Percentiles rank a stretch among this genome's conserved stretches.
Evolutionary conservation across 1,139 yeast species (phyloP).

Genomic region (Sugiyamaella castrensis): DNA sequence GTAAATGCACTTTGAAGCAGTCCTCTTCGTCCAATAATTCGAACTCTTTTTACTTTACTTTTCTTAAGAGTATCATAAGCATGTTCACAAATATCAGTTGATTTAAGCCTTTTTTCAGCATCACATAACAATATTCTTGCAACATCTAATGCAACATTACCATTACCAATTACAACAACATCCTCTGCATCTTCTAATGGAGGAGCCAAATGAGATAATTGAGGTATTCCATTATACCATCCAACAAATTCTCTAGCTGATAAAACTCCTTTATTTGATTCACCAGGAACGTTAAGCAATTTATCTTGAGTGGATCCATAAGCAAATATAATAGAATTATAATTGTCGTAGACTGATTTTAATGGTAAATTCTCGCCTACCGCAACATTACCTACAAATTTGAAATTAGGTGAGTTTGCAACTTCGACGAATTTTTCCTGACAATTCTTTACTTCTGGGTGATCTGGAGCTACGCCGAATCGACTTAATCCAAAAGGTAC

Average conservation of each 20-base stretch:
- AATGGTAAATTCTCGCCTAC: slow-evolving; percentile 61
- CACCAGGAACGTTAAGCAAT: slow-evolving; percentile 58
- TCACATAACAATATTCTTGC: slow-evolving; percentile 73
- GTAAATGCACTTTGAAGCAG: slow-evolving; percentile 78
- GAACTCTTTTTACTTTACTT: slow-evolving; percentile 59
- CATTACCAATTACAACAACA: slow-evolving; percentile 90
- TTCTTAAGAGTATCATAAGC: slow-evolving; percentile 55
- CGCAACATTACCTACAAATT: slow-evolving; percentile 72
- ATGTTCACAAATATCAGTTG: slow-evolving; percentile 68
- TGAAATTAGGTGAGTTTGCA: slow-evolving; percentile 47
- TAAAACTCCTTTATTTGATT: slow-evolving; percentile 58
- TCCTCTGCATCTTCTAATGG: slow-evolving; percentile 57
- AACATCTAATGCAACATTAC: slow-evolving; percentile 94
- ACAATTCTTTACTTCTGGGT: slow-evolving; percentile 88
- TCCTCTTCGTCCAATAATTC: slow-evolving; percentile 84
- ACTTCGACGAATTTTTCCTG: slow-evolving; percentile 68
- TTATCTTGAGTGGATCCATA: slow-evolving; percentile 79
- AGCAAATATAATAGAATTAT: slow-evolving; percentile 72
- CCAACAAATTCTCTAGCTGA: slow-evolving; percentile 87
- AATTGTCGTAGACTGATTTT: slow-evolving; percentile 48
- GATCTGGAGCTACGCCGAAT: slow-evolving; percentile 99
- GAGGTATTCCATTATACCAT: slow-evolving; percentile 95
- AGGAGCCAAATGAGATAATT: slow-evolving; percentile 46
- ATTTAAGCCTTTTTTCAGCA: slow-evolving; percentile 41
- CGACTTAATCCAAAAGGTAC: slow-evolving; percentile 90